Percentiles rank a stretch among this genome's conserved stretches.
phyloP scores from a whole-genome alignment of 495 filamentous ascomycete species.

The Tetracladium setigerum region DNA sequence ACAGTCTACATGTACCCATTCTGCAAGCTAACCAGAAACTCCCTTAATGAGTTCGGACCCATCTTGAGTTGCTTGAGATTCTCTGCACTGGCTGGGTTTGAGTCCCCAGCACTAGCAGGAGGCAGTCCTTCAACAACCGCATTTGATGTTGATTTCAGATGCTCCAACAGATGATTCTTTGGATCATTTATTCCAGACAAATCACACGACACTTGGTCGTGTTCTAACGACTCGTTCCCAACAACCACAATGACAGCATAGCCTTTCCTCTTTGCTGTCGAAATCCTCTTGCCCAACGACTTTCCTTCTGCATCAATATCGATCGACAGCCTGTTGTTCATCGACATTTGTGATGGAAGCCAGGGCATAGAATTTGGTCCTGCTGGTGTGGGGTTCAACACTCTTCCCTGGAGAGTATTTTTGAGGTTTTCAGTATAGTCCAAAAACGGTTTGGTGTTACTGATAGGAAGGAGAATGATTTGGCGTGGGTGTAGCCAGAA shows the following conservation, averaged over 20 bases:
- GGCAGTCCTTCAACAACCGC: too few species aligned
- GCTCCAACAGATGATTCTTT: not conserved
- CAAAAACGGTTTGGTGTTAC: constrained; percentile 51
- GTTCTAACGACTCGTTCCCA: constrained; percentile 45
- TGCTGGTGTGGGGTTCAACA: constrained; percentile 19
- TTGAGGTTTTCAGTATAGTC: constrained; percentile 44
- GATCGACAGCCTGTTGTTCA: constrained; percentile 49
- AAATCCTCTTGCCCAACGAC: constrained; percentile 59
- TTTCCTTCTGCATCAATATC: constrained; percentile 63
- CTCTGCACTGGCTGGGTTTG: not conserved
- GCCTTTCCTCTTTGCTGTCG: constrained; percentile 61
- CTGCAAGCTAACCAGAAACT: not conserved
- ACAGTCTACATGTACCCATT: not conserved
- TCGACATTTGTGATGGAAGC: too few species aligned
- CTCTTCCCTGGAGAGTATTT: constrained; percentile 26
- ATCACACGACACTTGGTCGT: constrained; percentile 9
- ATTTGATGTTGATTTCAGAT: too few species aligned
- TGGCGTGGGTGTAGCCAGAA: constrained; percentile 90
- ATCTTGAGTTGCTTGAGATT: constrained; percentile 4
- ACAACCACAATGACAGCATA: constrained; percentile 72
- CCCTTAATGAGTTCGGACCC: not conserved
- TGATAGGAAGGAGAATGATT: constrained; percentile 70
- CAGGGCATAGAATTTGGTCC: too few species aligned
- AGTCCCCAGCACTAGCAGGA: not conserved
- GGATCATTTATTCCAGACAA: constrained; percentile 14